Base-by-base conservation (phyloP, 2,329 filamentous ascomycete species). In the Ilyonectria destructans region DNA sequence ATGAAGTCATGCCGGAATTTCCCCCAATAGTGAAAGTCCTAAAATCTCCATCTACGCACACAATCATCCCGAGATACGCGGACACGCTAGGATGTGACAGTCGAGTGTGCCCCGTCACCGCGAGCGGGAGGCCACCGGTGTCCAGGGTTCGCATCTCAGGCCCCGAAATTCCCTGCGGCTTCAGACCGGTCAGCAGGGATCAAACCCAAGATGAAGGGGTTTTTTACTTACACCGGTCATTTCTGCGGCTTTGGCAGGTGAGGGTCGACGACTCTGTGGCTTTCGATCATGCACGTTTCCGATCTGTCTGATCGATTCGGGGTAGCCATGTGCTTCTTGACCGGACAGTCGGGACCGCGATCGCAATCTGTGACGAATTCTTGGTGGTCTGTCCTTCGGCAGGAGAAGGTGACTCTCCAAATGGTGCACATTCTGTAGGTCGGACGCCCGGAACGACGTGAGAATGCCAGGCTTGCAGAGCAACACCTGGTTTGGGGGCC, bases 231-330 rank as follows among this genome's bases (percentile, higher is more conserved):
- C 23, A 40, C n/a, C 13, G 57, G 37, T 54, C 58, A 62, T 31
- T 62, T 29, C 51, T 48, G 58, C 31, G 58, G 68, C 51, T 37
- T 63, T 19, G 55, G 59, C 2, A 67, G 40, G 52, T 67, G 67
- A 65, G 67, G 48, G 33, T 69, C 60, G 49, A 69, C 29, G 40
- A 60, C 8, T 33, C 31, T 57, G 54, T 69, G 54, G 55, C 45
- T 69, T 35, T 59, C 52, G 35, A 62, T 48, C 54, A 67, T 62
- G 66, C 70, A 69, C 15, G 60, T 67, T 52, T 69, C 62, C 45
- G 54, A 58, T 60, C 51, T 52, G 26, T 59, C 62, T 33, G 68
- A 60, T 60, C 58, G 67, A 55, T 64, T 54, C 21, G 55, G 65
- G 17, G 19, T 26, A 23, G 51, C 60, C 46, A 40, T 46, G 26